Evolutionary conservation across 164 flowering plant species (phyloP).

Genomic region (Magnolia sinica): DNA sequence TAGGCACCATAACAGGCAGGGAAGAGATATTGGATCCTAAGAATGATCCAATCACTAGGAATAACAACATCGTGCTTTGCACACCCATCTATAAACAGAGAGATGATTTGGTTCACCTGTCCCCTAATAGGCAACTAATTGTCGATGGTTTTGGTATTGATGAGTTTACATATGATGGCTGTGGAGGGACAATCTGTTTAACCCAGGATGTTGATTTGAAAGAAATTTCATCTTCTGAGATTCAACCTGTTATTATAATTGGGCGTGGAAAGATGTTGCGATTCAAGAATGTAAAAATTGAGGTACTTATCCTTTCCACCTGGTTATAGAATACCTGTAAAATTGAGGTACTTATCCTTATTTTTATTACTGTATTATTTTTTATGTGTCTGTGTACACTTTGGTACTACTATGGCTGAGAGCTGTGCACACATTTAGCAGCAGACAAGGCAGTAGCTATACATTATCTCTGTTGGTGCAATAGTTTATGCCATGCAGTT

Average conservation of each 20-base stretch:
- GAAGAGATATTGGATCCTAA: conserved; percentile 83
- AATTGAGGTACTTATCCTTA: too few relatives aligned
- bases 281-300: conserved; percentile 85
- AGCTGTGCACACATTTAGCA: too few relatives aligned
- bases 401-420: too few relatives aligned
- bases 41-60: conserved; percentile 78
- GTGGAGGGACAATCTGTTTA: conserved; percentile 75
- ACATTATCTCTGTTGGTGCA: too few relatives aligned
- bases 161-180: conserved; percentile 89
- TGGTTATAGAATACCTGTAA: neutral
- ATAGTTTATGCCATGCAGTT: too few relatives aligned
- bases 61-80: conserved; percentile 57
- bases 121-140: conserved; percentile 66
- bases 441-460: too few relatives aligned
- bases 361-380: too few relatives aligned
- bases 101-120: conserved; percentile 73
- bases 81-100: conserved; percentile 56
- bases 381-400: too few relatives aligned
- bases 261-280: conserved; percentile 89
- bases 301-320: conserved; percentile 44
- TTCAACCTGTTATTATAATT: conserved; percentile 64
- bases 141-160: conserved; percentile 71
- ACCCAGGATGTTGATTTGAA: conserved; percentile 47
- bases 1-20: conserved; percentile 86
- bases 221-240: conserved; percentile 32